phyloP scores from a whole-genome alignment of 495 filamentous ascomycete genomes.

The Rhypophila decipiens region DNA sequence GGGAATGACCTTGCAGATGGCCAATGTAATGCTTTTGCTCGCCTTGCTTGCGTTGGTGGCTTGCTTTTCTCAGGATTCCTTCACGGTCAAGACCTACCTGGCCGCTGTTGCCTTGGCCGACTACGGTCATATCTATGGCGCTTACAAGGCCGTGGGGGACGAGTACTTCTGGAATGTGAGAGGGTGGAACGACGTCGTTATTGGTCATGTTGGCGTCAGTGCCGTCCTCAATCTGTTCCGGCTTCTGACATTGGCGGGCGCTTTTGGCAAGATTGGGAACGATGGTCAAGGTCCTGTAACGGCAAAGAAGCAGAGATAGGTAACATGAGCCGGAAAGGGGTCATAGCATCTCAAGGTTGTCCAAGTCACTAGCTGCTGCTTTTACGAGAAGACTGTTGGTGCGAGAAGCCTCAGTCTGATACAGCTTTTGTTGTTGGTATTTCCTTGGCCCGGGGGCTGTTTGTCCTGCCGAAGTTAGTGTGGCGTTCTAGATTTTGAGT shows the following conservation, averaged over 20 bases:
- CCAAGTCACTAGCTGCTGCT: too few relatives aligned
- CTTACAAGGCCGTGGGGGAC: conserved; percentile 45
- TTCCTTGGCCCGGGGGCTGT: too few relatives aligned
- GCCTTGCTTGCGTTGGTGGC: conserved; percentile 45
- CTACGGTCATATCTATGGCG: conserved; percentile 56
- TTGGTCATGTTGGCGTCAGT: conserved; percentile 54
- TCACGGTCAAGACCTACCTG: conserved; percentile 48
- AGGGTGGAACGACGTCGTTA: conserved; percentile 52
- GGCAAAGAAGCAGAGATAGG: too few relatives aligned
- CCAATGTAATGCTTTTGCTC: conserved; percentile 52
- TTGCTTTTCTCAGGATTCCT: conserved; percentile 45
- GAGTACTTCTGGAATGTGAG: conserved; percentile 38
- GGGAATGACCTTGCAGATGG: conserved; percentile 51
- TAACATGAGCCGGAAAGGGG: too few relatives aligned
- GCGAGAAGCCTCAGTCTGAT: too few relatives aligned
- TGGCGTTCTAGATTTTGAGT: too few relatives aligned
- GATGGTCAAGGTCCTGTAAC: too few relatives aligned
- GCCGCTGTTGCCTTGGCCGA: conserved; percentile 51
- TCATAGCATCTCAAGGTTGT: too few relatives aligned
- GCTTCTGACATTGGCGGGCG: conserved; percentile 42
- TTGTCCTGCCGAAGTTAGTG: too few relatives aligned
- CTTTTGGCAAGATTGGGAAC: conserved; percentile 35
- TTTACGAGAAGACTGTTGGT: too few relatives aligned
- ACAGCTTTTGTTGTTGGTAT: too few relatives aligned
- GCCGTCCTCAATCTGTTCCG: conserved; percentile 45